Base-by-base conservation (phyloP, 495 filamentous ascomycete genomes). In the Aspergillus incahuasiensis region DNA sequence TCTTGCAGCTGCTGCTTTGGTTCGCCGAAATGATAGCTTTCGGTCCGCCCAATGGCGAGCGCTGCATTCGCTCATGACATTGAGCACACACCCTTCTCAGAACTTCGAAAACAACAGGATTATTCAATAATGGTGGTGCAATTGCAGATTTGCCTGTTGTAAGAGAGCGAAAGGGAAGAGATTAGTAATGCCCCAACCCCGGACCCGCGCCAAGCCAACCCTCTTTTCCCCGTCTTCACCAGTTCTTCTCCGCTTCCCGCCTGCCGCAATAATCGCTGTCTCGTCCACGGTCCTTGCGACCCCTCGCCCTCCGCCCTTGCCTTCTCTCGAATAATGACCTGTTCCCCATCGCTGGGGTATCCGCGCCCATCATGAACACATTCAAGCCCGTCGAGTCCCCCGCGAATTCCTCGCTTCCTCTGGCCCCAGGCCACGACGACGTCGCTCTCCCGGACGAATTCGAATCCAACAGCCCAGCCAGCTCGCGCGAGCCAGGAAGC, bases 361-460 rank as follows among this genome's bases (percentile, higher is more conserved):
- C 68, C 57, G 68, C 66, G 65, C 68, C 72, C 73, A 66, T 70
- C 72, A 73, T 75, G 71, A 75, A 68, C 56, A 68, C 67, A 64
- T 63, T 70, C 62, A 68, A 72, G 54, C 66, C 69, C 62, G 71
- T 68, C 54, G 68, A 71, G 21, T 70, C 65, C 56, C 68, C 73
- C 51, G 61, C 64, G 20, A 25, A 32, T 40, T 61, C 68, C 66
- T 60, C 70, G 48, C 55, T 47, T 57, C 53, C 59, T 56, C 58
- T 67, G 40, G 48, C 56, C 43, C 53, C 66, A 30, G 61, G 54
- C 47, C 68, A 63, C 53, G 71, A 75, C 57, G 68, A 74, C 46
- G 45, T 63, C 30, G 48, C 60, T 21, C 56, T 62, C 30, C 61
- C 68, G 20, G 69, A 79, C 32, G 72, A 74, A 48, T 66, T 75